Evolutionary conservation across 192 early-diverging fungal species (phyloP).

Genomic region (Entomortierella beljakovae): DNA sequence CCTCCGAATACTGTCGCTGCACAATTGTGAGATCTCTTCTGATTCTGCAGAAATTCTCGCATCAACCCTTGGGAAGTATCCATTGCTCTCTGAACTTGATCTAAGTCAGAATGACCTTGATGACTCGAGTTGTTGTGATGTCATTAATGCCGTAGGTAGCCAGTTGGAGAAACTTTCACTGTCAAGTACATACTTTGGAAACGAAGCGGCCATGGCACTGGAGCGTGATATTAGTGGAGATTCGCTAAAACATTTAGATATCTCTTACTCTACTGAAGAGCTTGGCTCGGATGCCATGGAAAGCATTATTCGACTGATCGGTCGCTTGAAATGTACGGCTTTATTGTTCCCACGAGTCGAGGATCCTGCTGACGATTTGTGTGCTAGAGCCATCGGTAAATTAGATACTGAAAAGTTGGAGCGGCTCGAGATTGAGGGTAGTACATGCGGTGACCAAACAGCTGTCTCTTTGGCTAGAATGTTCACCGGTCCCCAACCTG

Average conservation of each 20-base stretch:
- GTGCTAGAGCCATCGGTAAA: slow-evolving; percentile 4
- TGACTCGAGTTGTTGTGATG: slow-evolving; percentile 21
- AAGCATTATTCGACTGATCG: slow-evolving; percentile 18
- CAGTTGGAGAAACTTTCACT: slow-evolving; percentile 23
- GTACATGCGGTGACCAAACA: slow-evolving; percentile 32
- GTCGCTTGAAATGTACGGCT: slow-evolving; percentile 21
- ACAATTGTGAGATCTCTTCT: slow-evolving; percentile 18
- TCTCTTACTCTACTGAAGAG: slow-evolving; percentile 22
- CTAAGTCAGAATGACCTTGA: slow-evolving; percentile 29
- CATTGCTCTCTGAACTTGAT: slow-evolving; percentile 19
- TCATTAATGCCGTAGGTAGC: slow-evolving; percentile 26
- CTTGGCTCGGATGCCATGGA: slow-evolving; percentile 18
- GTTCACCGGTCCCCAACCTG: slow-evolving; percentile 4
- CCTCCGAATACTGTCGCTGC: slow-evolving; percentile 13
- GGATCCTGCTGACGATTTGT: slow-evolving; percentile 15
- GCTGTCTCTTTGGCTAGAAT: slow-evolving; percentile 15
- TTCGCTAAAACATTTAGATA: slow-evolving; percentile 15
- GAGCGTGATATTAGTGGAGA: slow-evolving; percentile 18
- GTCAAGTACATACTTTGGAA: slow-evolving; percentile 23
- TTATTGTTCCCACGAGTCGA: slow-evolving; percentile 22
- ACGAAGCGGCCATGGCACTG: slow-evolving; percentile 38
- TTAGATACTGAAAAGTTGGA: slow-evolving; percentile 14
- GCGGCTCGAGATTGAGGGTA: slow-evolving; percentile 18
- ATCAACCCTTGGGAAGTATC: not conserved
- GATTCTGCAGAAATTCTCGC: slow-evolving; percentile 3